A percentile compares a stretch with the other conserved stretches of the same genome.
Conservation (phyloP, 495 filamentous ascomycete species). For the Penicillium waksmanii region DNA sequence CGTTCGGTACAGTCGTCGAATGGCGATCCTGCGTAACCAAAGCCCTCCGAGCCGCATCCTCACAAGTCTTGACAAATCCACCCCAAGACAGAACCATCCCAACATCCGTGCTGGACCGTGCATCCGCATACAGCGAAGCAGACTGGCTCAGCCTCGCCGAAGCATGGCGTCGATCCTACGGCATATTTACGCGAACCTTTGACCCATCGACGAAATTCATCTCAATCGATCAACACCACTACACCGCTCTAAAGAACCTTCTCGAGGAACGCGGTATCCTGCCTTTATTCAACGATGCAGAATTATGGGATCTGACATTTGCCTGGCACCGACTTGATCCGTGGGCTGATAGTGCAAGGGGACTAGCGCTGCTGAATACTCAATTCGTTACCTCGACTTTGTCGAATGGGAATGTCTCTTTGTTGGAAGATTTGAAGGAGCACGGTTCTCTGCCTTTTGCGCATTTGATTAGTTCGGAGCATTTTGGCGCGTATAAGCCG, state of each 20-base stretch:
- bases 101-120: slow-evolving; percentile 46
- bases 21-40: slow-evolving; percentile 65
- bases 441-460: slow-evolving; percentile 63
- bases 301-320: slow-evolving; percentile 59
- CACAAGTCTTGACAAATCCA: slow-evolving; percentile 47
- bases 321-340: slow-evolving; percentile 73
- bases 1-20: slow-evolving; percentile 80
- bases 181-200: slow-evolving; percentile 56
- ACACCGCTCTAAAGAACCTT: slow-evolving; percentile 59
- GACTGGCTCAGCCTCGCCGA: slow-evolving; percentile 66
- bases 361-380: slow-evolving; percentile 57
- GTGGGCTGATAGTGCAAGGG: slow-evolving; percentile 66
- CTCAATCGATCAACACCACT: slow-evolving; percentile 71
- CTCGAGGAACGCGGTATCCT: slow-evolving; percentile 57
- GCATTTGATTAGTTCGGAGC: slow-evolving; percentile 63
- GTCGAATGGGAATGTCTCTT: slow-evolving; percentile 71
- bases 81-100: slow-evolving; percentile 50
- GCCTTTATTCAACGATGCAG: slow-evolving; percentile 60
- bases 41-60: slow-evolving; percentile 46
- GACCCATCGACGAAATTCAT: slow-evolving; percentile 52
- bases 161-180: slow-evolving; percentile 70
- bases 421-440: slow-evolving; percentile 65
- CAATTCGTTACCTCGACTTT: slow-evolving; percentile 65
- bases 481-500: slow-evolving; percentile 81
- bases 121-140: slow-evolving; percentile 51